These are phyloP conservation scores for Saccharomyces pastorianus DNA, from an alignment of 1,139 yeast species.

Conservation along the genomic window DNA sequence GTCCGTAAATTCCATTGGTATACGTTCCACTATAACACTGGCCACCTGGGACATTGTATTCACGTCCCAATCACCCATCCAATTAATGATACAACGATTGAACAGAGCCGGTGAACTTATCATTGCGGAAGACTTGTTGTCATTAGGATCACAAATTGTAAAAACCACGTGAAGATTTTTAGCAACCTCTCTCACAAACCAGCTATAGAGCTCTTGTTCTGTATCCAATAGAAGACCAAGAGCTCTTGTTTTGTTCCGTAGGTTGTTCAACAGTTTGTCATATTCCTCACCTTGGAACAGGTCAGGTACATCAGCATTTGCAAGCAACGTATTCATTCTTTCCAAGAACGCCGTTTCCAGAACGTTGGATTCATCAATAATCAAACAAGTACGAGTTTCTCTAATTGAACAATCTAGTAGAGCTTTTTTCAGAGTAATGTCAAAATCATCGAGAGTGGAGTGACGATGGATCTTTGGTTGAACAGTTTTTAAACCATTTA, in stretches of 20 bases:
- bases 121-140: slow-evolving; percentile 36
- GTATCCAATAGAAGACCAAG: slow-evolving; percentile 61
- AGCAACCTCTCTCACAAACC: slow-evolving; percentile 68
- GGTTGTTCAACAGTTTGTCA: slow-evolving; percentile 43
- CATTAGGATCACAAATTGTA: slow-evolving; percentile 54
- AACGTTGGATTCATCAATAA: slow-evolving; percentile 76
- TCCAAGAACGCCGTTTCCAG: slow-evolving; percentile 76
- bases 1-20: slow-evolving; percentile 48
- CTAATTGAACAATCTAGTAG: slow-evolving; percentile 43
- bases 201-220: slow-evolving; percentile 61
- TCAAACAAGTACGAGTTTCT: slow-evolving; percentile 61
- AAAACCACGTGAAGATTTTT: slow-evolving; percentile 76
- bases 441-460: slow-evolving; percentile 60
- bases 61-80: slow-evolving; percentile 82
- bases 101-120: slow-evolving; percentile 83
- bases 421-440: slow-evolving; percentile 48
- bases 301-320: slow-evolving; percentile 91
- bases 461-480: slow-evolving; percentile 54
- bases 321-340: slow-evolving; percentile 83
- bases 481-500: slow-evolving; percentile 61
- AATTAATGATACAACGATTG: slow-evolving; percentile 81
- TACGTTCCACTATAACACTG: slow-evolving; percentile 33
- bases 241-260: slow-evolving; percentile 51
- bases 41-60: slow-evolving; percentile 47
- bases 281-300: slow-evolving; percentile 73